Percentiles rank a stretch among this genome's conserved stretches.
Conservation (phyloP, 2,329 filamentous ascomycete genomes). For the Penicillium sp. region DNA sequence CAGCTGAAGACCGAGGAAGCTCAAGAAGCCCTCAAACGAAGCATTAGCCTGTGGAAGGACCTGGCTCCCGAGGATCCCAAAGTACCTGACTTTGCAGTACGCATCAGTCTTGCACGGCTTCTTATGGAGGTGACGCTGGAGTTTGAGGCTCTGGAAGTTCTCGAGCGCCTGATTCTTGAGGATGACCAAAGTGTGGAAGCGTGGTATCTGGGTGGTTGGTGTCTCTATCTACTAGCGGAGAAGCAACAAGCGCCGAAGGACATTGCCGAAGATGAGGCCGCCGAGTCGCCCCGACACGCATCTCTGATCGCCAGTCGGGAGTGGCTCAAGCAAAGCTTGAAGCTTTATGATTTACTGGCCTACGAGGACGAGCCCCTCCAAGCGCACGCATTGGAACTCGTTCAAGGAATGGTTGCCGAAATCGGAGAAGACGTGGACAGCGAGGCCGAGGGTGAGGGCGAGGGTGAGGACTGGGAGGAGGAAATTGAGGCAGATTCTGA, state of each 20-base stretch:
- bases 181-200: constrained; percentile 94
- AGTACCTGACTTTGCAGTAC: constrained; percentile 82
- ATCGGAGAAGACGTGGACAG: constrained; percentile 63
- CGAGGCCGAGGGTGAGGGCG: constrained; percentile 57
- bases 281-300: constrained; percentile 58
- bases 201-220: constrained; percentile 97
- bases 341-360: constrained; percentile 74
- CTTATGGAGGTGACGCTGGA: constrained; percentile 90
- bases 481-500: constrained; percentile 58
- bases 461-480: constrained; percentile 52
- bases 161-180: constrained; percentile 80
- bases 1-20: constrained; percentile 81
- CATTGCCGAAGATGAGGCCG: constrained; percentile 35
- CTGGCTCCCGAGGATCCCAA: constrained; percentile 69
- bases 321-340: constrained; percentile 80
- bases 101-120: constrained; percentile 80
- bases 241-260: constrained; percentile 46
- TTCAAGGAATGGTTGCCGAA: constrained; percentile 61
- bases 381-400: constrained; percentile 48
- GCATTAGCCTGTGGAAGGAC: constrained; percentile 81
- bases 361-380: constrained; percentile 63
- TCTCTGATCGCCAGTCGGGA: constrained; percentile 74
- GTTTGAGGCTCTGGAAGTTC: constrained; percentile 77
- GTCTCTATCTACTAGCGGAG: constrained; percentile 69
- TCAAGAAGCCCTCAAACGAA: constrained; percentile 72